Percentiles rank a stretch among this genome's conserved stretches.
These are phyloP conservation scores for Lasiodiplodia sp. DNA, from an alignment of 2,329 filamentous ascomycete species.

Conservation along the genomic window DNA sequence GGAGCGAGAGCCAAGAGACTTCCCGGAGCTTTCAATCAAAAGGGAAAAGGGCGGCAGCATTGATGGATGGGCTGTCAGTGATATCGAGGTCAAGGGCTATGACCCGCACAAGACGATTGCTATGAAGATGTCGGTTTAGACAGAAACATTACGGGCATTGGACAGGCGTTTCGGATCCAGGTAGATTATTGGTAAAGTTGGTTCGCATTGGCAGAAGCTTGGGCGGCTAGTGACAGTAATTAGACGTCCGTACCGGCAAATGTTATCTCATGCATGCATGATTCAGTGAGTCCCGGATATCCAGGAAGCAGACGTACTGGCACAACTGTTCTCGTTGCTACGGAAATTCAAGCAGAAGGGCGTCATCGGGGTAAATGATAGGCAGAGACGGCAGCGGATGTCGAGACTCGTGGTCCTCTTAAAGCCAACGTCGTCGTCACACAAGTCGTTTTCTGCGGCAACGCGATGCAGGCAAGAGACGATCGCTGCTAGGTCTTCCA, in stretches of 20 bases:
- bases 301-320: not conserved
- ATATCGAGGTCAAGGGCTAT: slow-evolving; percentile 88
- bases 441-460: slow-evolving; percentile 7
- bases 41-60: slow-evolving; percentile 75
- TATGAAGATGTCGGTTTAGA: slow-evolving; percentile 97
- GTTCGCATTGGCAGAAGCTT: not conserved
- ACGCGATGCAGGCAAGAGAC: slow-evolving; percentile 5
- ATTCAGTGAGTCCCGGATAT: not conserved
- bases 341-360: not conserved
- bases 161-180: slow-evolving; percentile 6
- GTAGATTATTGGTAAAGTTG: not conserved
- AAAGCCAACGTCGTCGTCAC: not conserved
- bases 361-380: not conserved
- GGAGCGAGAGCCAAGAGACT: slow-evolving; percentile 77
- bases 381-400: slow-evolving; percentile 5
- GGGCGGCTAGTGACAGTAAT: not conserved
- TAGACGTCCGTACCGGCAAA: slow-evolving; percentile 1
- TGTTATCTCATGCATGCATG: slow-evolving; percentile 12
- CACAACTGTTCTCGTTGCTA: not conserved
- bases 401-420: slow-evolving; percentile 16
- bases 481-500: slow-evolving; percentile 8
- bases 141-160: not conserved
- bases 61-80: slow-evolving; percentile 88
- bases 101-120: slow-evolving; percentile 88
- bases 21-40: slow-evolving; percentile 79